A percentile compares a stretch with the other conserved stretches of the same genome.
phyloP scores from a whole-genome alignment of 148 eudicot genomes.

The Mesembryanthemum crystallinum region DNA sequence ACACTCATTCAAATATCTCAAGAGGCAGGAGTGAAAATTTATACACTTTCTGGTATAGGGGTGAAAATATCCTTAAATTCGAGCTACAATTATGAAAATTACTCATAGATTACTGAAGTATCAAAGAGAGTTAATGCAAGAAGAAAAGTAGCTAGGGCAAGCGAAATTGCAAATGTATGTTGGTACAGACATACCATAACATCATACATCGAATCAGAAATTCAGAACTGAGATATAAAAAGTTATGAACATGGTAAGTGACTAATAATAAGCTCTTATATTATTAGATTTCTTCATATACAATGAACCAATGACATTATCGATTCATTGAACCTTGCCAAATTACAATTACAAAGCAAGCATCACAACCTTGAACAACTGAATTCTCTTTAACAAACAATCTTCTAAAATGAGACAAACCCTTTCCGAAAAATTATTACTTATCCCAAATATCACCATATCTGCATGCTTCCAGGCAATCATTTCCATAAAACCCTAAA shows the following conservation, averaged over 20 bases:
- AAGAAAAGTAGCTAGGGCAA: neutral
- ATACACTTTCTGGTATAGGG: neutral
- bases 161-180: neutral
- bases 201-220: neutral
- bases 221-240: neutral
- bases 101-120: neutral
- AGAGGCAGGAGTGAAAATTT: neutral
- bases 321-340: neutral
- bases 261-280: neutral
- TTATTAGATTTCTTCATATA: neutral
- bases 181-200: neutral
- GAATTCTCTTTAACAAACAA: neutral
- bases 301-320: neutral
- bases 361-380: neutral
- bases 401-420: too few relatives aligned
- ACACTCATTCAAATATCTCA: neutral
- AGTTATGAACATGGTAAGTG: neutral
- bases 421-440: neutral
- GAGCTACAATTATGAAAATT: neutral
- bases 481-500: too few relatives aligned
- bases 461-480: neutral
- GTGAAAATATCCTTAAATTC: neutral
- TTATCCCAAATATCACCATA: neutral
- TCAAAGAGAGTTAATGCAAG: neutral
- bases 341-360: neutral